Evolutionary conservation across 2,329 filamentous ascomycete genomes (phyloP).

Genomic region (Xenoacremonium recifei): DNA sequence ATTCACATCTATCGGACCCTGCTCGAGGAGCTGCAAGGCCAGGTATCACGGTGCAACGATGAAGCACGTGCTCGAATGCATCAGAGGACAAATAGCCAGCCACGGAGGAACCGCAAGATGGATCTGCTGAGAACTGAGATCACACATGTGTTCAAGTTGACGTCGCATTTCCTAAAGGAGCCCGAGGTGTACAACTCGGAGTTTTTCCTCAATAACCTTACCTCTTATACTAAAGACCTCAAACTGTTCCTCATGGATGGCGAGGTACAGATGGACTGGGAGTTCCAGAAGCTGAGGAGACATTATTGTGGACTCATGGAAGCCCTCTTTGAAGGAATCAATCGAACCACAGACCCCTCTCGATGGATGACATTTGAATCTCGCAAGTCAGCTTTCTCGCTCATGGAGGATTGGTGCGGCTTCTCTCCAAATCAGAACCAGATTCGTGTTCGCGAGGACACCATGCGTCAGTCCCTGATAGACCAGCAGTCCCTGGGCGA

Average conservation of each 20-base stretch:
- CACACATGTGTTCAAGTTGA: conserved; percentile 93
- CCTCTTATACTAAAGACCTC: conserved; percentile 86
- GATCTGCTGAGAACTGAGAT: conserved; percentile 90
- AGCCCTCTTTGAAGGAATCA: conserved; percentile 88
- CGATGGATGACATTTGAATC: conserved; percentile 98
- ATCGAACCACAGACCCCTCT: conserved; percentile 77
- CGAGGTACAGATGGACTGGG: conserved; percentile 92
- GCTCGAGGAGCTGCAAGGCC: conserved; percentile 84
- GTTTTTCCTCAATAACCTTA: conserved; percentile 85
- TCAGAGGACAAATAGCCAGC: conserved; percentile 79
- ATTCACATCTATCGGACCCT: conserved; percentile 88
- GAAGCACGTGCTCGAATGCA: conserved; percentile 86
- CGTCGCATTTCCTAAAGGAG: conserved; percentile 81
- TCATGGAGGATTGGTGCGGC: conserved; percentile 99
- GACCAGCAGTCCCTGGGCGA: conserved; percentile 76
- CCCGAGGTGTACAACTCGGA: conserved; percentile 80
- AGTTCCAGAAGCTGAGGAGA: conserved; percentile 85
- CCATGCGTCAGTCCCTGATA: conserved; percentile 81
- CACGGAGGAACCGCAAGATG: conserved; percentile 77
- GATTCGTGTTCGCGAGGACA: conserved; percentile 78
- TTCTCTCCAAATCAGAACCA: conserved; percentile 89
- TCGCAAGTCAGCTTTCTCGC: conserved; percentile 86
- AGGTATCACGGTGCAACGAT: conserved; percentile 81
- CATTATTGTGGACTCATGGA: conserved; percentile 96
- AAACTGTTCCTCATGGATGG: conserved; percentile 93